phyloP scores from a whole-genome alignment of 176 grass and related monocot species.

The Paspalum vaginatum region DNA sequence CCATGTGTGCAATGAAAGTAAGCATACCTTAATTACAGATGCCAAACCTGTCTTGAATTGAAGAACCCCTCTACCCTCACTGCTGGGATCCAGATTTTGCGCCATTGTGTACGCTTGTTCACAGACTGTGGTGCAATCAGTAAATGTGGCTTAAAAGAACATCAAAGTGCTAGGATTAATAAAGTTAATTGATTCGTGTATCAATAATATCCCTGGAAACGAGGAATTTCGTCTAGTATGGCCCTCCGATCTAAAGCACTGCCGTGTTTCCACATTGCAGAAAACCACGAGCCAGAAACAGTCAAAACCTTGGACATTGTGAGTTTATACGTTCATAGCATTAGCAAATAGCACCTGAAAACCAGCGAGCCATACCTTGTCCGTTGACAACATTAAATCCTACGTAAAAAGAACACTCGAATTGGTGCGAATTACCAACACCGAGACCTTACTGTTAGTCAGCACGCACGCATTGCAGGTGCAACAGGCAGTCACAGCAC shows the following conservation, averaged over 20 bases:
- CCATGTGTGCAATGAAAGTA: neutral
- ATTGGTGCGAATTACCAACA: neutral
- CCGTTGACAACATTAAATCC: neutral
- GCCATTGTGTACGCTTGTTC: slow-evolving; percentile 88
- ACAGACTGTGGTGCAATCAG: slow-evolving; percentile 53
- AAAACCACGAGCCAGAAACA: neutral
- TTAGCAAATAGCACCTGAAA: neutral
- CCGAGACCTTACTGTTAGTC: neutral
- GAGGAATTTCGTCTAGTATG: neutral
- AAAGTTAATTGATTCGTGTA: neutral
- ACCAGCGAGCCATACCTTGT: neutral
- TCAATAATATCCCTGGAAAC: neutral
- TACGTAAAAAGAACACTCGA: neutral
- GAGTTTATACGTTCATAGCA: neutral
- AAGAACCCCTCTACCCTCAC: slow-evolving; percentile 73
- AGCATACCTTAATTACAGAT: slow-evolving; percentile 84
- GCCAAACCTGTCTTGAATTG: slow-evolving; percentile 90
- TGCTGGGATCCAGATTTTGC: slow-evolving; percentile 79
- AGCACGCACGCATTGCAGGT: neutral
- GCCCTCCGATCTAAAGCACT: neutral
- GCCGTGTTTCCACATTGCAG: neutral
- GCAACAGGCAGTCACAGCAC: neutral
- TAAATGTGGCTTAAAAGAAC: neutral
- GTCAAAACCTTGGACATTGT: neutral
- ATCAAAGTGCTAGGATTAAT: neutral